Conservation (phyloP, 805 yeast genomes). For the Candida insectorum region DNA sequence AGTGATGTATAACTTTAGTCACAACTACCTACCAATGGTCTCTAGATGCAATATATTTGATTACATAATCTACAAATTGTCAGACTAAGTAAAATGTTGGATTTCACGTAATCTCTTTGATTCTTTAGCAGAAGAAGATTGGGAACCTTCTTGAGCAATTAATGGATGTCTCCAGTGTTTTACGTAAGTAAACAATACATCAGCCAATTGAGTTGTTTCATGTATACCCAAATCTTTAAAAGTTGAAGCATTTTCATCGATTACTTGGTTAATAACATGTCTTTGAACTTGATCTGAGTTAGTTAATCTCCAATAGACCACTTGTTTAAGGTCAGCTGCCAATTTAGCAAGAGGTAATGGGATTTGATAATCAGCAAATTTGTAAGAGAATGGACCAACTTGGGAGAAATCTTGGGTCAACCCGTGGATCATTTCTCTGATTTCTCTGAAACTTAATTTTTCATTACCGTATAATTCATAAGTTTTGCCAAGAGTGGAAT, state of each 20-base stretch:
- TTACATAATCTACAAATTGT: neutral
- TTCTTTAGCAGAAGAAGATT: conserved; percentile 31
- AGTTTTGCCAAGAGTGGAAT: conserved; percentile 71
- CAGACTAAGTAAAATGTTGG: conserved; percentile 36
- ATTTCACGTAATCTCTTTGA: conserved; percentile 41
- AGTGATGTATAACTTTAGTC: too few relatives aligned
- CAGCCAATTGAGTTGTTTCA: conserved; percentile 36
- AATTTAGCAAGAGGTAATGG: conserved; percentile 46
- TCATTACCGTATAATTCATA: conserved; percentile 77
- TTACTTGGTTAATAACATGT: conserved; percentile 61
- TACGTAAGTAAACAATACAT: conserved; percentile 42
- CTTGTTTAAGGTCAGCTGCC: conserved; percentile 42
- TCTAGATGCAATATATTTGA: conserved; percentile 4
- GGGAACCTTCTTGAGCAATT: conserved; percentile 44
- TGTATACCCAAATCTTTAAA: conserved; percentile 71
- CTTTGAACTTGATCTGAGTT: conserved; percentile 76
- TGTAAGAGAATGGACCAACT: conserved; percentile 43
- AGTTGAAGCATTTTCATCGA: conserved; percentile 58
- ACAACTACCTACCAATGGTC: too few relatives aligned
- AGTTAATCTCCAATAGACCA: conserved; percentile 44
- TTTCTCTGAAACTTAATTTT: conserved; percentile 54
- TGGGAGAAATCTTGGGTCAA: conserved; percentile 49
- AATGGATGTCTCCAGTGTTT: conserved; percentile 51
- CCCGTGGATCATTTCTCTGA: conserved; percentile 68
- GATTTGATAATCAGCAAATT: conserved; percentile 37